Base-by-base conservation (phyloP, 768 basidiomycete species). In the Boletus huronensis region DNA sequence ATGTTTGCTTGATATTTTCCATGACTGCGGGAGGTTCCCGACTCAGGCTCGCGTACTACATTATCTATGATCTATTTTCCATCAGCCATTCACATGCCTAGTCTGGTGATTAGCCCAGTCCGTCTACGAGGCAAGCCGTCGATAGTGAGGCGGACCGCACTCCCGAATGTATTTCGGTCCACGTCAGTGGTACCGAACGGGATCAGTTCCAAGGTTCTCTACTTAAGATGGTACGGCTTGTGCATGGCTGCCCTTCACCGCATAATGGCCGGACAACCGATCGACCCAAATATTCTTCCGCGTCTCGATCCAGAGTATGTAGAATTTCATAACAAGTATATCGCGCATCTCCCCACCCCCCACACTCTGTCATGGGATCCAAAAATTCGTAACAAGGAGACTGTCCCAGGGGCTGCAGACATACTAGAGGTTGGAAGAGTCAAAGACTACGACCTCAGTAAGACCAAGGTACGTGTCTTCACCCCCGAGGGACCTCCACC, bases 271-370 rank as follows among this genome's bases (percentile, higher is more conserved):
- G 55, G 47, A 31, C 69, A 84, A 57, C 83, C 85, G 25, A 73
- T 90, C n/a, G 79, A 88, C 58, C 82, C 84, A 11, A 80, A 81
- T 1, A 73, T 88, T 56, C 65, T 83, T 17, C 62, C 73, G 1
- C 77, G 74, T 45, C 77, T 90, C 48, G 84, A 87, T 64, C 80
- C 84, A 16, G 82, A 88, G 67, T 90, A 88, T 60, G 70, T 82
- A 40, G 75, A 73, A 17, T 87, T 85, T 66, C 84, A 88, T 66
- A 82, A 81, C 58, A 63, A 70, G 21, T 62, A 77, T 41, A 61
- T 87, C 16, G 66, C 74, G 2, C 68, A 81, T 59, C 60, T 80
- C 35, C 71, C 74, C 1, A 77, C 80, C 1, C 75, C 77, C 14
- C 82, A 88, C 59, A 78, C 79, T 5, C 55, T 85, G 3, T 80